These are phyloP conservation scores for Pascua sp. DNA, from an alignment of 1,284 basidiomycete genomes.

Conservation along the genomic window DNA sequence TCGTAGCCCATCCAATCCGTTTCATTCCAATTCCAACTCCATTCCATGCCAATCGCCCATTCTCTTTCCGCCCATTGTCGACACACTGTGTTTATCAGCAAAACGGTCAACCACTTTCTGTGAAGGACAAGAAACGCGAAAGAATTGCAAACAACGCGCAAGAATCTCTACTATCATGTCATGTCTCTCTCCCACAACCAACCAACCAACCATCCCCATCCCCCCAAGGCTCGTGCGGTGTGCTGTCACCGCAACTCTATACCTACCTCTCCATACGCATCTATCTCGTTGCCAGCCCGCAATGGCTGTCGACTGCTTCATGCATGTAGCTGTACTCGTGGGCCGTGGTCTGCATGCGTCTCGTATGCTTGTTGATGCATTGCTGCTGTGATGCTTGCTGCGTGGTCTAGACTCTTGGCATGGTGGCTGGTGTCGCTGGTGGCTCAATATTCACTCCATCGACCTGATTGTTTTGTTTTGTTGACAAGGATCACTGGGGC, in stretches of 20 bases:
- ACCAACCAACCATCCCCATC: neutral
- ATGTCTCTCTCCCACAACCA: neutral
- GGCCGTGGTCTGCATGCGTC: no score
- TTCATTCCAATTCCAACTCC: neutral
- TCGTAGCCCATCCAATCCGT: neutral
- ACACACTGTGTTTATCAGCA: neutral
- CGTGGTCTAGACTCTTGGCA: no score
- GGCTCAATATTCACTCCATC: no score
- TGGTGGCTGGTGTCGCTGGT: no score
- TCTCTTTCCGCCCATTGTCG: neutral
- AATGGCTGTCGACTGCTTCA: conserved; percentile 3
- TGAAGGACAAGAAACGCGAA: neutral
- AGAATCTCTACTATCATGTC: neutral
- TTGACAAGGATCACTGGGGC: no score
- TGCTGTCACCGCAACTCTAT: neutral
- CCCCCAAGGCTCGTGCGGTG: neutral
- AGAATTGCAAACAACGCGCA: neutral
- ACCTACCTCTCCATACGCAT: conserved; percentile 12
- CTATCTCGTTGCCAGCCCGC: conserved; percentile 11
- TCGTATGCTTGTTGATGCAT: no score
- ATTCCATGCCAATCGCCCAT: neutral
- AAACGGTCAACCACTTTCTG: no score
- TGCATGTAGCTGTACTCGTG: conserved; percentile 20
- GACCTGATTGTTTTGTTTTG: no score
- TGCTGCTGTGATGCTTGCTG: no score